phyloP scores from a whole-genome alignment of 306 rosid genomes.

The Lotus japonicus region DNA sequence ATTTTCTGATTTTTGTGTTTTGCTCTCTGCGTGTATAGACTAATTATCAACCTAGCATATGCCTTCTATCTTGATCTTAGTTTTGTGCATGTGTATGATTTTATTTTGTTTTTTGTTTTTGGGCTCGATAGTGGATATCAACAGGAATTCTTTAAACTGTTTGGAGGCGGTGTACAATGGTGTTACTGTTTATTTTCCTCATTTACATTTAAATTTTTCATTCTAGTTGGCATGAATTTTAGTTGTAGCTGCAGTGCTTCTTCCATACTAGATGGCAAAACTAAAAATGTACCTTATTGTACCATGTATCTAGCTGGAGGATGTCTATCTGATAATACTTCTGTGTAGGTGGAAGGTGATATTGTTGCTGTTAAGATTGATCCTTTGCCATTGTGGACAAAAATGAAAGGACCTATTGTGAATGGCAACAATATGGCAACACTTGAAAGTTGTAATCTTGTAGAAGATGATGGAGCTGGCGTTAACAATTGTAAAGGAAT shows the following conservation, averaged over 20 bases:
- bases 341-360: slow-evolving; percentile 82
- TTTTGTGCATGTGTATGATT: background rate
- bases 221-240: slow-evolving; percentile 5
- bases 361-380: slow-evolving; percentile 67
- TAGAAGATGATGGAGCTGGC: slow-evolving; percentile 34
- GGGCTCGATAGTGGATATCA: background rate
- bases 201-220: background rate
- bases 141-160: background rate
- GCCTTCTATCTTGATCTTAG: background rate
- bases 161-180: background rate
- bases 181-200: background rate
- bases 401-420: slow-evolving; percentile 65
- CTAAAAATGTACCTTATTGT: slow-evolving; percentile 2
- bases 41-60: background rate
- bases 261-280: background rate
- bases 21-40: background rate
- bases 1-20: background rate
- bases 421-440: slow-evolving; percentile 28
- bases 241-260: slow-evolving; percentile 3
- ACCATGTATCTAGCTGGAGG: too few relatives aligned
- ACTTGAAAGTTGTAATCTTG: slow-evolving; percentile 31
- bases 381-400: slow-evolving; percentile 62
- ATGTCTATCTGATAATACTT: slow-evolving; percentile 20
- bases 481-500: slow-evolving; percentile 40
- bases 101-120: background rate